Evolutionary conservation across 176 grass and related monocot genomes (phyloP), one percentile per base, ranked within the genome.

Genomic region (Saccharum spontaneum): DNA sequence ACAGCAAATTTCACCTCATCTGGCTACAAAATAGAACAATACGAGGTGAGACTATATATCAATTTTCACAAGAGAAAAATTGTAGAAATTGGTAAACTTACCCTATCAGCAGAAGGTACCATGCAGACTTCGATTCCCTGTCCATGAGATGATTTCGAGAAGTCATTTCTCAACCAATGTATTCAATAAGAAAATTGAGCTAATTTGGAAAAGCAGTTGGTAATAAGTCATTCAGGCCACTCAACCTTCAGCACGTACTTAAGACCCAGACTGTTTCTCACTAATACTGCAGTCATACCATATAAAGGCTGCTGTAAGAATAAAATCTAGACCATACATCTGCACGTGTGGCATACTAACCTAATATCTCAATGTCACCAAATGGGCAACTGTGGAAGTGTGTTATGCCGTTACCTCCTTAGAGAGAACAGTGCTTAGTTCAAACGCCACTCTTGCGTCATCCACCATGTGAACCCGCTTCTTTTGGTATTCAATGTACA

Each of bases 1-100:
- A 98, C 91, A 89, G 93, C 79, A 92, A 95, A 98, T 79, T 98
- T 95, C 83, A 90, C 96, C 70, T 95, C 96, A 75, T 93, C 96
- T 84, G 81, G 23, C 87, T 94, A 87, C 30, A 92, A 44, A 73
- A 82, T 80, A 86, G 79, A 63, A 68, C 11, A 78, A 69, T 74
- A 74, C 16, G 61, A 77, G 24, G 52, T 68, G 22, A 75, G 77
- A 61, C 18, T 61, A 80, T 31, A 46, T 48, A 76, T 44, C 69
- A 80, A 63, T 26, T 84, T 39, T 63, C 6, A 80, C n/a, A 23
- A 40, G 68, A 28, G 13, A 83, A 66, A 15, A 31, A 23, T n/a
- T 75, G 68, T 80, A 67, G 28, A 26, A 55, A 55, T 18, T 10
- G 67, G 67, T 69, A 74, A 74, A 74, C 24, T 50, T 49, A 50